Percentiles rank a stretch among this genome's conserved stretches.
These are phyloP conservation scores for Neofusicoccum ribis DNA, from an alignment of 2,329 filamentous ascomycete species.

Conservation along the genomic window DNA sequence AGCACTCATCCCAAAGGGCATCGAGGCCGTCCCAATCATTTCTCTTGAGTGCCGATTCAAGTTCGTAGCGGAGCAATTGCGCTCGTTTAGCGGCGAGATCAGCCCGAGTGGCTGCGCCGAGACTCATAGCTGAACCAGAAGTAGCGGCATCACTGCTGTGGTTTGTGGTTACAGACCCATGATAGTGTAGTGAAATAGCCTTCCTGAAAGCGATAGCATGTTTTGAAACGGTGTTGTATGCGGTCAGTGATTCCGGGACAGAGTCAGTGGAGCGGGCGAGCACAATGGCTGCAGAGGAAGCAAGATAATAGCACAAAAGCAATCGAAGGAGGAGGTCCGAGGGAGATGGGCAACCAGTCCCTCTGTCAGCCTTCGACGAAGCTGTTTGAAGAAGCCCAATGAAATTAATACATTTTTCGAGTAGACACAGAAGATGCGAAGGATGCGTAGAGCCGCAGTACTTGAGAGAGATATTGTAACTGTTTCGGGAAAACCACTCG, in stretches of 20 bases:
- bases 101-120: conserved; percentile 46
- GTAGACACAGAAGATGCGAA: conserved; percentile 56
- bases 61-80: conserved; percentile 71
- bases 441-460: conserved; percentile 61
- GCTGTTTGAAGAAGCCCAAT: conserved; percentile 37
- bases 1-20: conserved; percentile 54
- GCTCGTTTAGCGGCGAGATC: conserved; percentile 65
- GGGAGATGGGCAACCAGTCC: neutral
- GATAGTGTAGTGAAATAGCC: conserved; percentile 42
- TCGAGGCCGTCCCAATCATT: conserved; percentile 67
- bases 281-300: conserved; percentile 46
- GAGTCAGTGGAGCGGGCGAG: conserved; percentile 51
- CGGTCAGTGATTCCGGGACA: conserved; percentile 49
- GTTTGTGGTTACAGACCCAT: conserved; percentile 16
- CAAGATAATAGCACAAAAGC: conserved; percentile 72
- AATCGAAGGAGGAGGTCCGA: conserved; percentile 58
- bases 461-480: conserved; percentile 74
- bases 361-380: neutral
- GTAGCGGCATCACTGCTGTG: conserved; percentile 22
- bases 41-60: conserved; percentile 71
- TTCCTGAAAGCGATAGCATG: conserved; percentile 62
- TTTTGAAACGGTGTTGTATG: conserved; percentile 62
- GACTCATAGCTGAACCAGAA: neutral
- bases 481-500: conserved; percentile 80
- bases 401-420: conserved; percentile 48